Base-by-base conservation (phyloP, 2,329 filamentous ascomycete species). In the Penicillium digitatum region DNA sequence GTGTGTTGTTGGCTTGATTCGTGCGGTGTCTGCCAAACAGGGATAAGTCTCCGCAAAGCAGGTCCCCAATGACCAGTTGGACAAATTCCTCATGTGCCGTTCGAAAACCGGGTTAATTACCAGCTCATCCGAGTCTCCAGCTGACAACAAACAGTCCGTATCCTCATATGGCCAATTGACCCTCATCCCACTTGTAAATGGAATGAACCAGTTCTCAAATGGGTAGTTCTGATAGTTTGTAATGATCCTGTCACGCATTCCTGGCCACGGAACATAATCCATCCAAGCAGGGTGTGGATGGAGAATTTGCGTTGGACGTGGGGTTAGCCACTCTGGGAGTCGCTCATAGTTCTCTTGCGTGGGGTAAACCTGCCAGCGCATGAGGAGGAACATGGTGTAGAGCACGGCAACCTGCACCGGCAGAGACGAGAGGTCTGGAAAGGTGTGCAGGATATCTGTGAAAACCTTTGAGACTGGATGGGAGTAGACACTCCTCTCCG, bases 101-200 rank as follows among this genome's bases (percentile, higher is more conserved):
- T 95, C 89, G 69, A 95, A 96, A 0, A 90, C 88, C 0, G 90
- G 90, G 61, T 94, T 95, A 59, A 96, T 90, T 60, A 88, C 80
- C 56, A 90, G 78, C 65, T 91, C 87, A 9, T 87, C 83, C 5
- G 70, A 70, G 32, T 75, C 74, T 0, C 70, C 68, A 1, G 72
- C 71, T 51, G 81, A 78, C 26, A 89, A 74, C 26, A 96, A 76
- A 34, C 86, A 84, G 62, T 91, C 87, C 0, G 82, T 84, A 1
- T 85, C 81, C 53, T 89, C 86, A 67, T 95, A 93, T 0, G 88
- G 88, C 91, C 91, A 96, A 62, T 92, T 94, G 16, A 96, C 72
- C 26, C 81, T 85, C 24, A 96, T 67, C 0, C 87, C 91, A 1
- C 81, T 83, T 1, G 89, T 94, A 70, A 86, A 95, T 0, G 89